Evolutionary conservation across 208 protist genomes (phyloP).

Genomic region (Wallacemonas collosoma): DNA sequence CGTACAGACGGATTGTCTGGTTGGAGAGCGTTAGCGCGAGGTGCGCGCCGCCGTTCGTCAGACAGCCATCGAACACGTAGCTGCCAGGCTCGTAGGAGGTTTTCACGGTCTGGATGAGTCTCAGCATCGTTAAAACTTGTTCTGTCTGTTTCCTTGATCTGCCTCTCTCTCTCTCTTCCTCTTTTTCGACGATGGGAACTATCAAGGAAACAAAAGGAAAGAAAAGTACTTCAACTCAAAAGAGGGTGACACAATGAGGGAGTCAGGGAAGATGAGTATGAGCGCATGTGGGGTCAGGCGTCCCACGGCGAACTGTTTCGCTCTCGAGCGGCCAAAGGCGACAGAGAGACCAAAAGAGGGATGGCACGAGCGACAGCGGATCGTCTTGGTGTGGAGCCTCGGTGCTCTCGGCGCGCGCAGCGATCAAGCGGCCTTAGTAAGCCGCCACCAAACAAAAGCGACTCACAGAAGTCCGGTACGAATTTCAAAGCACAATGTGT

Average conservation of each 20-base stretch:
- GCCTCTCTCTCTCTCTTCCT: constrained; percentile 1
- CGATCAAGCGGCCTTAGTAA: too few relatives aligned
- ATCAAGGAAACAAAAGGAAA: constrained; percentile 13
- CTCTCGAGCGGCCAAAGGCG: too few relatives aligned
- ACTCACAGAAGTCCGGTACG: too few relatives aligned
- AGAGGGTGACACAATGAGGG: not conserved
- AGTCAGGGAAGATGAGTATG: not conserved
- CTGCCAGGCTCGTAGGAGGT: constrained; percentile 53
- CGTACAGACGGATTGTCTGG: constrained; percentile 66
- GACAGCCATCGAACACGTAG: constrained; percentile 75
- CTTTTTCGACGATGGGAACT: not conserved
- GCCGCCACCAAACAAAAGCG: too few relatives aligned
- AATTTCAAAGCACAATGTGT: too few relatives aligned
- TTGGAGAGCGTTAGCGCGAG: constrained; percentile 66
- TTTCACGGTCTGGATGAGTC: constrained; percentile 56
- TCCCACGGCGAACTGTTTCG: too few relatives aligned
- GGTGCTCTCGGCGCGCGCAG: too few relatives aligned
- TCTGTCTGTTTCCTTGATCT: too few relatives aligned
- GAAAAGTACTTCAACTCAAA: not conserved
- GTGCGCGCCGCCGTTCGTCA: constrained; percentile 46
- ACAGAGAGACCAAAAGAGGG: too few relatives aligned
- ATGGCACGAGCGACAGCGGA: too few relatives aligned
- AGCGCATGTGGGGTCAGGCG: too few relatives aligned
- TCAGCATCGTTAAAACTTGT: constrained; percentile 14
- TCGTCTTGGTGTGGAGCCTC: too few relatives aligned